phyloP scores from a whole-genome alignment of 164 flowering plant genomes.

The Magnolia sinica region DNA sequence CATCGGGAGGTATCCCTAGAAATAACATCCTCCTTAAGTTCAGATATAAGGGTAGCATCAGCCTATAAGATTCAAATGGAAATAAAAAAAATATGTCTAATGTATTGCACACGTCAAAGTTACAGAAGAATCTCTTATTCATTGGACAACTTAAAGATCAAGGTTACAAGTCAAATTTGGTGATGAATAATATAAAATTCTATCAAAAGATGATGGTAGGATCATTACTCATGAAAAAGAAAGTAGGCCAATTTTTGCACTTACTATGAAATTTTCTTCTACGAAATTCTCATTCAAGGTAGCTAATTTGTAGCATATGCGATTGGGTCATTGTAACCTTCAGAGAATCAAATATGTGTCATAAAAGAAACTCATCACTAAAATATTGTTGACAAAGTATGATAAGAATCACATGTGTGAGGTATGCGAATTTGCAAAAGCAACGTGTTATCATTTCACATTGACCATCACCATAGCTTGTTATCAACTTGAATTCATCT shows the following conservation, averaged over 20 bases:
- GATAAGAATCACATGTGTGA: background rate
- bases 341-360: too few relatives aligned
- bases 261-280: background rate
- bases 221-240: background rate
- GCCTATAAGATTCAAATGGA: background rate
- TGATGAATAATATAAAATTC: background rate
- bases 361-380: too few relatives aligned
- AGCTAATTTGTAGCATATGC: background rate
- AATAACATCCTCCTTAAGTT: background rate
- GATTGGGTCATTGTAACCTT: background rate
- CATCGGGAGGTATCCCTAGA: background rate
- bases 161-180: background rate
- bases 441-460: background rate
- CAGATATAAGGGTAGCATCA: background rate
- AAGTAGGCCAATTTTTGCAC: background rate
- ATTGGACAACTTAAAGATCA: slow-evolving; percentile 1
- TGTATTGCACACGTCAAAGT: background rate
- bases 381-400: background rate
- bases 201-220: background rate
- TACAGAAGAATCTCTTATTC: background rate
- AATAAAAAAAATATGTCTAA: background rate
- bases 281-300: background rate
- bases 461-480: background rate
- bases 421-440: background rate
- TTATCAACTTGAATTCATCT: background rate